These are phyloP conservation scores for Trichoderma sp. DNA, from an alignment of 2,329 filamentous ascomycete species.

Conservation along the genomic window DNA sequence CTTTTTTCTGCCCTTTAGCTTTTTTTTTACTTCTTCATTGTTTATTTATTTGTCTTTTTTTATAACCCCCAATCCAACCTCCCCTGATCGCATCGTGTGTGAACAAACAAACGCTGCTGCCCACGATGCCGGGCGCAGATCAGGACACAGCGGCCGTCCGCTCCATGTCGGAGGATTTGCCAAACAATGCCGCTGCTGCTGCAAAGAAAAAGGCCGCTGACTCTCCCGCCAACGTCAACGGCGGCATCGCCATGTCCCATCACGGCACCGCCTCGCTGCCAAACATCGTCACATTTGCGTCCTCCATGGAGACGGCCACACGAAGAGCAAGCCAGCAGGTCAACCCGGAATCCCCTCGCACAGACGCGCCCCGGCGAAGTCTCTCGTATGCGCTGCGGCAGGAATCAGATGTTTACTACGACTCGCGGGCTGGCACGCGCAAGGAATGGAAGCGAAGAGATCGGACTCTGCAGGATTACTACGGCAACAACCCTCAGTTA, in stretches of 20 bases:
- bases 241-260: not conserved
- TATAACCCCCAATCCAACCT: not conserved
- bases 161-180: not conserved
- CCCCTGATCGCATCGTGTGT: not conserved
- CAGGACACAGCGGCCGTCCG: not conserved
- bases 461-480: constrained; percentile 42
- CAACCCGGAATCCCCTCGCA: not conserved
- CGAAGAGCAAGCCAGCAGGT: not conserved
- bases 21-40: not conserved
- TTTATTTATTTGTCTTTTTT: not conserved
- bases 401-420: constrained; percentile 42
- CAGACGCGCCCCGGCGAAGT: constrained; percentile 34
- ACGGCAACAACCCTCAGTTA: constrained; percentile 41
- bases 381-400: constrained; percentile 39
- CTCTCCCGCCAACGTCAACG: not conserved
- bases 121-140: constrained; percentile 4
- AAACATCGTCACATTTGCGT: not conserved
- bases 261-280: not conserved
- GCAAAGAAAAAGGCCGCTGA: not conserved
- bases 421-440: constrained; percentile 41
- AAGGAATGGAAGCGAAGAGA: constrained; percentile 39
- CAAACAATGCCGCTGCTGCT: not conserved
- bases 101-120: not conserved
- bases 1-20: not conserved
- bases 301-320: not conserved